Evolutionary conservation across 768 basidiomycete species (phyloP), one percentile per base, ranked within the genome.

Genomic region (Leucosporidium creatinivorum): DNA sequence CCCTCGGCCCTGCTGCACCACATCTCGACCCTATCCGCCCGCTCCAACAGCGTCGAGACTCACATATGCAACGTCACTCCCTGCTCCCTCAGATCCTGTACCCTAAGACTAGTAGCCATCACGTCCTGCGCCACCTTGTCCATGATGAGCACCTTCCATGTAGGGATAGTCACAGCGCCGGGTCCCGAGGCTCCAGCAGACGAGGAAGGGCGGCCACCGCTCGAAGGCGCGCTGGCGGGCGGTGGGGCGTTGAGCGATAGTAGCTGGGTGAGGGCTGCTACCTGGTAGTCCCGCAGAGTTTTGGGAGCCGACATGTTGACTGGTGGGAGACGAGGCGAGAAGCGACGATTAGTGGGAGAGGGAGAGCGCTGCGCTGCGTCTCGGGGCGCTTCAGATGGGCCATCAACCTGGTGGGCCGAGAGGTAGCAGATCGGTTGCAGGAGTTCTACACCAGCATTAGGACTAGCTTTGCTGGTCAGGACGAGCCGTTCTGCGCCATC

Each of bases 31-130:
- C 39, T 44, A 6, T 44, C 3, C 39, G 15, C 39, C 8, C 8
- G 39, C 39, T 12, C 39, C 6, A 44, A 12, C 39, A 17, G 10
- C 39, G 8, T 12, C 39, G 8, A 13, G 23, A 81, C 91, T 74
- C 81, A 97, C 93, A 98, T 92, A 80, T 99, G 96, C 66, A 99
- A 82, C 13, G 96, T 99, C 51, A 99, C 93, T 39, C 96, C 96
- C 58, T 91, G 89, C 75, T 98, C 94, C 64, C 96, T 84, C 69
- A 99, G 82, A 80, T 98, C 96, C 78, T 97, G 93, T 10, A 99
- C 96, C 62, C 93, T 86, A 71, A 99, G 80, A 25, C 92, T 89
- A 1, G 94, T 98, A 21, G 96, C 96, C 48, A 99, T 83, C 26
- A 98, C 87, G 77, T 98, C 96, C 78, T 98, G 96, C 28, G 92